These are phyloP conservation scores for Neofusicoccum laricinum DNA, from an alignment of 2,329 filamentous ascomycete species.

Conservation along the genomic window DNA sequence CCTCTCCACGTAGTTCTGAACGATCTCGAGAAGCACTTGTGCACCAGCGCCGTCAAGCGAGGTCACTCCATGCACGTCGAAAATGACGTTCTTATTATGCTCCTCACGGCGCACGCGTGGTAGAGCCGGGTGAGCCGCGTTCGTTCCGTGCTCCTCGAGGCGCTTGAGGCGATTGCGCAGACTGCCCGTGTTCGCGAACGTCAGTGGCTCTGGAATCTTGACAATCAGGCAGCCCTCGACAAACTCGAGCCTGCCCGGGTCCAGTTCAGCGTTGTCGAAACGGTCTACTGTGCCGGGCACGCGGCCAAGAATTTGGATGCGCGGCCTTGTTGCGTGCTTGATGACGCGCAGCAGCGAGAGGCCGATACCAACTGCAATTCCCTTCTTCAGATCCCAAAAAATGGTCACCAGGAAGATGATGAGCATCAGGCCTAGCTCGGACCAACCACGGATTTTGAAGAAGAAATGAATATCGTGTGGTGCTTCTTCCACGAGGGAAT, in stretches of 20 bases:
- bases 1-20: conserved; percentile 71
- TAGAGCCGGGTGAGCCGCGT: conserved; percentile 77
- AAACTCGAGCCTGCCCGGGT: conserved; percentile 75
- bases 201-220: conserved; percentile 95
- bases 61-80: conserved; percentile 97
- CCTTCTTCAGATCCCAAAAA: conserved; percentile 89
- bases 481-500: conserved; percentile 90
- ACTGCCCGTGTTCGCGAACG: conserved; percentile 94
- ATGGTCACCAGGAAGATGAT: conserved; percentile 90
- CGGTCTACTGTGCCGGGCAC: conserved; percentile 72
- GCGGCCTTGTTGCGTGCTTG: conserved; percentile 82
- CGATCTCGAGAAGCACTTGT: conserved; percentile 88
- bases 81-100: conserved; percentile 88
- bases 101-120: conserved; percentile 75
- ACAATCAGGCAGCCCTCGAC: conserved; percentile 91
- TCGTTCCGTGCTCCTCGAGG: conserved; percentile 88
- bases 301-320: conserved; percentile 93
- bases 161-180: conserved; percentile 79
- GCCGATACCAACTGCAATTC: conserved; percentile 91
- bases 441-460: conserved; percentile 77
- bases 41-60: conserved; percentile 89
- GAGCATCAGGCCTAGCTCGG: conserved; percentile 80
- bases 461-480: conserved; percentile 93
- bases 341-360: conserved; percentile 87
- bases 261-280: conserved; percentile 80